Base-by-base conservation (phyloP, 208 protist species). In the Leishmania lainsoni region DNA sequence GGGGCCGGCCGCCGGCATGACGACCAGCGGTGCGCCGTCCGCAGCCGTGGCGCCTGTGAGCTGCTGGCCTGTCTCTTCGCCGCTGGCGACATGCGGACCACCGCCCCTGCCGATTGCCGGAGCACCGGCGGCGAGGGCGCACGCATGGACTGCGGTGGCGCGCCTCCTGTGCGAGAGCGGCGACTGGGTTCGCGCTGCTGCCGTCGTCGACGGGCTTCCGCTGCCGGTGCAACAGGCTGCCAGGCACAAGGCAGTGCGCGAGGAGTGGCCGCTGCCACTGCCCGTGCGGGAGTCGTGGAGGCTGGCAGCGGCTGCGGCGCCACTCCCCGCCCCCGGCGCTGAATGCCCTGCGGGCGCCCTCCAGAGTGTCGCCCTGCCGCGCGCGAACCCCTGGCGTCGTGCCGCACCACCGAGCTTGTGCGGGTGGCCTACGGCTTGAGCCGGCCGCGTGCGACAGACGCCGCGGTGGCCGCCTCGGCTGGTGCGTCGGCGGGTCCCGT, bases 141-240 rank as follows among this genome's bases (percentile, higher is more conserved):
- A 71, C 14, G 75, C 71, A 45, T 88, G 85, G 85, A 77, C 66
- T 48, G 85, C 79, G 42, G 81, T 83, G 39, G 81, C 81, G 20
- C 76, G 78, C n/a, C 81, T 88, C 35, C 78, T 85, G 32, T 79
- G 78, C 22, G 74, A 81, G 74, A 54, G 85, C 61, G 85, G 85
- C 0, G 72, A 81, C 48, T 86, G 81, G 84, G 69, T 63, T 14
- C 81, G 75, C 9, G 77, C 85, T 17, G 76, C 73, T 29, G 81
- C 78, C 9, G 81, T 88, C 17, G 17, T 88, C 58, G 85, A 85
- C 1, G 81, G 81, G 5, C 81, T 88, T 8, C 81, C 85, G 14
- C 5, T 35, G 5, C 0, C 75, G 48, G 32, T 72, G 22, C 85
- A 79, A 73, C 71, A 61, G 48, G 5, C 52, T 1, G 75, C 77